A percentile compares a stretch with the other conserved stretches of the same genome.
Conservation (phyloP, 169 alveolate genomes). For the Plasmodium vinckei region DNA sequence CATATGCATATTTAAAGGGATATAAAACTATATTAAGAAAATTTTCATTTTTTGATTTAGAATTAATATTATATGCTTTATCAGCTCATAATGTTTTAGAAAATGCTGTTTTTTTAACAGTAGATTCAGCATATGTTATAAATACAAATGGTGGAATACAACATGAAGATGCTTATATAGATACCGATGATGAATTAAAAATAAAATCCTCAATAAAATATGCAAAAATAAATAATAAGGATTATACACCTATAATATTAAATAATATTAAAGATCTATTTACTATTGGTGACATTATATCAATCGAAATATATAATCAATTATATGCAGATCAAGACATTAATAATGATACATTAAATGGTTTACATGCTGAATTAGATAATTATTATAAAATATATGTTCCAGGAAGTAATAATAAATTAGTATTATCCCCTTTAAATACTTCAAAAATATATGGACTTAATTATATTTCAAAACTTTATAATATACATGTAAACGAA, state of each 20-base stretch:
- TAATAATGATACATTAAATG: not conserved
- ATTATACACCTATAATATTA: slow-evolving; percentile 16
- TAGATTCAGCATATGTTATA: slow-evolving; percentile 23
- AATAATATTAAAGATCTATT: slow-evolving; percentile 21
- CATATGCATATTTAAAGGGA: slow-evolving; percentile 35
- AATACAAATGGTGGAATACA: not conserved
- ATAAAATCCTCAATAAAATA: not conserved
- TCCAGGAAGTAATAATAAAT: not conserved
- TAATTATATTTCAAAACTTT: slow-evolving; percentile 16
- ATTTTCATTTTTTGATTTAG: slow-evolving; percentile 27
- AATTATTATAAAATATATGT: slow-evolving; percentile 23
- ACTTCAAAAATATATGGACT: slow-evolving; percentile 30
- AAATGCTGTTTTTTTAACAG: slow-evolving; percentile 26
- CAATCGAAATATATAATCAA: slow-evolving; percentile 12
- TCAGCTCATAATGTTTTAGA: slow-evolving; percentile 10
- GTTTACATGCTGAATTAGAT: slow-evolving; percentile 9
- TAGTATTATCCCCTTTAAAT: slow-evolving; percentile 47
- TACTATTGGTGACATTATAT: slow-evolving; percentile 48
- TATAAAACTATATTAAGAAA: slow-evolving; percentile 10
- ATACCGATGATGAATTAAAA: not conserved
- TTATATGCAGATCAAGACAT: slow-evolving; percentile 22
- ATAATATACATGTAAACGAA: slow-evolving; percentile 14
- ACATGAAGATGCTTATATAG: not conserved
- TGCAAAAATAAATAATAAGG: not conserved
- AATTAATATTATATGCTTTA: slow-evolving; percentile 26